phyloP scores from a whole-genome alignment of 225 moss, liverwort and hornwort species.

The Physcomitrium patens region DNA sequence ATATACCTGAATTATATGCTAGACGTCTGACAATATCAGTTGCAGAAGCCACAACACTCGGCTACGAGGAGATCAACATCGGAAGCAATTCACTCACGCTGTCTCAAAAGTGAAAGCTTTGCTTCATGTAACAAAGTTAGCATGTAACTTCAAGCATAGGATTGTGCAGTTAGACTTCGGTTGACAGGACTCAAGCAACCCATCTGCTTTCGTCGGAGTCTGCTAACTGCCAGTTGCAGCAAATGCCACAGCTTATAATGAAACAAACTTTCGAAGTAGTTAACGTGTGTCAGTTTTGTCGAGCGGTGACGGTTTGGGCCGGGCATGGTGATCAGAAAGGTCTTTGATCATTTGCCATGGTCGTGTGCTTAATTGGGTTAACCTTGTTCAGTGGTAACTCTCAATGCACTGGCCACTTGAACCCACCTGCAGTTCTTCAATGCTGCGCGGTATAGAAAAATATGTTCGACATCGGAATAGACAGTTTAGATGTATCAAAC shows the following conservation, averaged over 20 bases:
- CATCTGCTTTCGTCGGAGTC: constrained; percentile 22
- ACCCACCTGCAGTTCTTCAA: constrained; percentile 25
- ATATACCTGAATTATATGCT: too few species aligned
- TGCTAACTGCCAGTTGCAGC: constrained; percentile 36
- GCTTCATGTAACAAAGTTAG: too few species aligned
- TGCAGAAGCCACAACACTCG: too few species aligned
- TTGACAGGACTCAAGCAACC: constrained; percentile 22
- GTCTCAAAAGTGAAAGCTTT: too few species aligned
- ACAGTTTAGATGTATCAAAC: constrained; percentile 6
- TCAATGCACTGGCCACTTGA: neutral
- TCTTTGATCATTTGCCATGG: constrained; percentile 26
- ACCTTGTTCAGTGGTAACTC: constrained; percentile 17
- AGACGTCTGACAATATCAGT: too few species aligned
- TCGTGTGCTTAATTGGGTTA: neutral
- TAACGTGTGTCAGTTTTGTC: constrained; percentile 33
- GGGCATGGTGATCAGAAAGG: constrained; percentile 15
- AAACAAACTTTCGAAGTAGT: constrained; percentile 30
- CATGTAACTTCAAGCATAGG: neutral
- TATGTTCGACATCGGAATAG: neutral
- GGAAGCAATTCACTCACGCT: too few species aligned
- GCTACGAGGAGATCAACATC: too few species aligned
- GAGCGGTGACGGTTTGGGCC: constrained; percentile 32
- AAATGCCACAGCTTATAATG: constrained; percentile 30
- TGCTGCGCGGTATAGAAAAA: neutral
- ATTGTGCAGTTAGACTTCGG: constrained; percentile 42